phyloP scores from a whole-genome alignment of 1,139 yeast species.

The Pichia sp. region DNA sequence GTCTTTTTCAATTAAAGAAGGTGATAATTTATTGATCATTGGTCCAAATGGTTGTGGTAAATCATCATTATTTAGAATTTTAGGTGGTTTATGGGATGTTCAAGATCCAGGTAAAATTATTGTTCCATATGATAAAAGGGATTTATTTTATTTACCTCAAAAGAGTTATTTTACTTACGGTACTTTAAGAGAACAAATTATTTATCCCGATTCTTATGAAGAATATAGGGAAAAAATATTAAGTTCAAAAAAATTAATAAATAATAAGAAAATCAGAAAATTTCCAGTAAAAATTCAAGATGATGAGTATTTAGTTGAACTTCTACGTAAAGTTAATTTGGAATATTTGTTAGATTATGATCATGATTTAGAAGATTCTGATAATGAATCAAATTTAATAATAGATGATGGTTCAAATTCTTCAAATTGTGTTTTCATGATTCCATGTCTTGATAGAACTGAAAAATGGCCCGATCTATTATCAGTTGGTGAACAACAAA shows the following conservation, averaged over 20 bases:
- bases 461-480: constrained; percentile 88
- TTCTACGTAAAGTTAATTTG: constrained; percentile 54
- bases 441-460: constrained; percentile 45
- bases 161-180: constrained; percentile 76
- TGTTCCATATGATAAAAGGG: constrained; percentile 56
- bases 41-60: constrained; percentile 97
- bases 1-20: constrained; percentile 66
- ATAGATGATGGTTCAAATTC: not conserved
- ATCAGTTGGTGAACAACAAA: constrained; percentile 87
- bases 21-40: constrained; percentile 81
- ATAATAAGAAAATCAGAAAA: constrained; percentile 5
- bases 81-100: constrained; percentile 94
- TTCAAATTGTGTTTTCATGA: constrained; percentile 11
- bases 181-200: constrained; percentile 80
- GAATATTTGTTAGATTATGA: constrained; percentile 41
- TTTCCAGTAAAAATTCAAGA: constrained; percentile 32
- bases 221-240: constrained; percentile 43
- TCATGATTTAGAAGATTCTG: constrained; percentile 13
- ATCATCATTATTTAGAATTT: constrained; percentile 80
- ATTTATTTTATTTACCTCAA: constrained; percentile 88
- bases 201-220: constrained; percentile 70
- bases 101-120: constrained; percentile 50
- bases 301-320: constrained; percentile 57
- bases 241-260: not conserved
- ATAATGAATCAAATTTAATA: constrained; percentile 2